Evolutionary conservation across 352 stramenopile species (phyloP), one percentile per base, ranked within the genome.

Genomic region (Pythium monospermum): DNA sequence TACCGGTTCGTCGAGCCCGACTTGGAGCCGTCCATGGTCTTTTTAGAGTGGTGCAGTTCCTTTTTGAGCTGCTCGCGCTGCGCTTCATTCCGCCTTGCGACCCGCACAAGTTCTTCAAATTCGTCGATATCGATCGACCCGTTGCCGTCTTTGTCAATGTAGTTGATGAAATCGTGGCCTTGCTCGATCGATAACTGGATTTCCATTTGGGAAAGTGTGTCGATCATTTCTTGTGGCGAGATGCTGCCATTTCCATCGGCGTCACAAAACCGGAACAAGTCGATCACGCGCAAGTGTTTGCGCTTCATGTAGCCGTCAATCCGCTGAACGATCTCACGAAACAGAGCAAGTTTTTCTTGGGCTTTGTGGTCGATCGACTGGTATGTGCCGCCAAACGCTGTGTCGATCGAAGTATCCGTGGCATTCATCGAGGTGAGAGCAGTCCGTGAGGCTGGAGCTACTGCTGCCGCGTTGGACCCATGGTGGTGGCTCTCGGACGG

Each of bases 291-390:
- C 21, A 94, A 59, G 10, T 74, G 83, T 59, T 91, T 94, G 38
- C 81, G 78, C 56, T 86, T 87, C 68, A 94, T 86, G 69, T 91
- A 88, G 30, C 62, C 70, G 49, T 91, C 83, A 44, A 94, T 94
- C 15, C 80, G 83, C 40, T 79, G 66, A 15, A 91, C 81, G 27
- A 94, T 74, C 27, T 87, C 73, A 46, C 76, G 75, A 26, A 94
- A 82, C 48, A 94, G 49, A 5, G 71, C 69, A 37, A 83, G 63
- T 23, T 85, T 84, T 51, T 90, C 73, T 19, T 85, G 75, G 7
- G 74, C 76, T 25, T 84, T 71, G 13, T 83, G 68, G 30, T 87
- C 73, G 0, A 64, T 85, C 12, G 69, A 81, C 37, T 93, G 76
- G 37, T 90, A 91, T 4, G 67, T 63, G 2, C 62, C 67, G 33